A percentile compares a stretch with the other conserved stretches of the same genome.
Conservation (phyloP, 805 yeast genomes). For the Cyberlindnera xishuangbannaensis region DNA sequence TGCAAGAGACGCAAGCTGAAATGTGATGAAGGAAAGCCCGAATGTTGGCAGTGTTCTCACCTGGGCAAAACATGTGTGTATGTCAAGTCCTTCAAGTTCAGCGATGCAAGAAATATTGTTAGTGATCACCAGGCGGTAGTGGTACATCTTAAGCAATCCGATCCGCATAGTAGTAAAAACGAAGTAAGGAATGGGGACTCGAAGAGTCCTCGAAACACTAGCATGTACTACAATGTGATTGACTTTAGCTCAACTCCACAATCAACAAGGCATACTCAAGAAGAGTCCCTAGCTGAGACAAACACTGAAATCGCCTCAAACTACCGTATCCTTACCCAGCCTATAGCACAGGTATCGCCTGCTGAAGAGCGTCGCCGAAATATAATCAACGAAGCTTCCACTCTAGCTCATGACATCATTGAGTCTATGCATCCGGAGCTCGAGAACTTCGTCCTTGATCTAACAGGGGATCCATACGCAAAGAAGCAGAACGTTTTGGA, state of each 20-base stretch:
- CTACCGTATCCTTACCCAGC: constrained; percentile 1
- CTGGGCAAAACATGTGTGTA: constrained; percentile 34
- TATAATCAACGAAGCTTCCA: constrained; percentile 21
- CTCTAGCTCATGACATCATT: constrained; percentile 20
- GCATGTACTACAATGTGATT: constrained; percentile 8
- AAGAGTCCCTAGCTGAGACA: not conserved
- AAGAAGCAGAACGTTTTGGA: constrained; percentile 19
- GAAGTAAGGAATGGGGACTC: no score
- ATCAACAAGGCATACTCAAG: not conserved
- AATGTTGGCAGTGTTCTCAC: constrained; percentile 36
- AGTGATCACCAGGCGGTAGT: not conserved
- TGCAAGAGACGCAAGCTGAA: constrained; percentile 39
- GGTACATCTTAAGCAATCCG: no score
- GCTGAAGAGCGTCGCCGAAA: constrained; percentile 11
- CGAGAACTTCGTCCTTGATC: constrained; percentile 17
- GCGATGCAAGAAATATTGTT: constrained; percentile 15
- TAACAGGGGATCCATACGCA: constrained; percentile 13
- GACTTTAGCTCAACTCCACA: constrained; percentile 10
- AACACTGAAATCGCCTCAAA: no score
- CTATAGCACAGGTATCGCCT: constrained; percentile 10
- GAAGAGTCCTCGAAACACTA: constrained; percentile 1
- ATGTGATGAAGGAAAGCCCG: constrained; percentile 24
- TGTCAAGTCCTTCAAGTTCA: constrained; percentile 24
- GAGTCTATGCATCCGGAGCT: constrained; percentile 17
- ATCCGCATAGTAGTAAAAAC: no score